phyloP scores from a whole-genome alignment of 2,329 filamentous ascomycete genomes.

The Trichophyton rubrum region DNA sequence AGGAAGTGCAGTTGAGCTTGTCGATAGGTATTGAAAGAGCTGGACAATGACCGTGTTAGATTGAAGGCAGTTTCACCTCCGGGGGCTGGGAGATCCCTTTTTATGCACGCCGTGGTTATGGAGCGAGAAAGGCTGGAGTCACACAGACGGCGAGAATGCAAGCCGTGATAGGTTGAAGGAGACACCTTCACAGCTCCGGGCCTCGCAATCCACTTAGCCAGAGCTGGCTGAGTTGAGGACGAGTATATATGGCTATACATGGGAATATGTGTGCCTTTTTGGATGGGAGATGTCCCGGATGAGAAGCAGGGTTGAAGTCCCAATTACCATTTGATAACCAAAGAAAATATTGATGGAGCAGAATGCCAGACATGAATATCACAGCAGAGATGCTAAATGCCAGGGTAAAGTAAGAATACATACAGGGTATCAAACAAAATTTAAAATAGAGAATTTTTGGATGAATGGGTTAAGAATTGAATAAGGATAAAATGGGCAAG shows the following conservation, averaged over 20 bases:
- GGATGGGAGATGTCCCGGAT: background rate
- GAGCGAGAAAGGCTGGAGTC: background rate
- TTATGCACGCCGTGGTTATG: background rate
- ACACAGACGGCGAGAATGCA: background rate
- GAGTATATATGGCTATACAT: background rate
- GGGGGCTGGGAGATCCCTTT: background rate
- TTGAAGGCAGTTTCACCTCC: background rate
- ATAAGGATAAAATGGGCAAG: background rate
- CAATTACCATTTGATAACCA: background rate
- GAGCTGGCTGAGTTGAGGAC: background rate
- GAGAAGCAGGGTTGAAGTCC: background rate
- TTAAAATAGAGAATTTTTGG: background rate
- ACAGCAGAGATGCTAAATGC: too few relatives aligned
- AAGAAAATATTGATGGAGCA: too few relatives aligned
- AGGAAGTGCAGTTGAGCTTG: background rate
- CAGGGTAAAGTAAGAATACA: background rate
- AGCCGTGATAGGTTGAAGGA: background rate
- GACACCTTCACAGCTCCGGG: background rate
- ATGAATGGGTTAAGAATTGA: background rate
- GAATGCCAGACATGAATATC: too few relatives aligned
- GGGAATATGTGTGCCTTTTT: background rate
- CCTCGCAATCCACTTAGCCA: background rate
- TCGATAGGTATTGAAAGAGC: background rate
- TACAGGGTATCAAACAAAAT: slow-evolving; percentile 2
- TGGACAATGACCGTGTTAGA: background rate